phyloP scores from a whole-genome alignment of 305 asterid species.

The Withania somnifera region DNA sequence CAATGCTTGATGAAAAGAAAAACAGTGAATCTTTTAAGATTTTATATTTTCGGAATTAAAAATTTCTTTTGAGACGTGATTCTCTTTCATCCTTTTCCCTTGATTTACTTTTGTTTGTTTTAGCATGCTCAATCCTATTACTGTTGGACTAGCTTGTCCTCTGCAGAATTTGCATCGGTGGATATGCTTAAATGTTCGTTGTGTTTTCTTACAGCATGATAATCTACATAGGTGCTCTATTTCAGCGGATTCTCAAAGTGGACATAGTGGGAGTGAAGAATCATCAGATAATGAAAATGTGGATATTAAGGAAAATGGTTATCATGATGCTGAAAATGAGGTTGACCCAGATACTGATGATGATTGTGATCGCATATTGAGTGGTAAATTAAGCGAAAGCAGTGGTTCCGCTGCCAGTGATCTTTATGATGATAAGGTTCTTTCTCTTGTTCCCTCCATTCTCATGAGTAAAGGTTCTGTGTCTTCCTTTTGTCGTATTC shows the following conservation, averaged over 20 bases:
- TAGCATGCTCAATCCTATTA: neutral
- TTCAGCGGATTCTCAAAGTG: slow-evolving; percentile 80
- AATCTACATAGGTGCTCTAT: slow-evolving; percentile 68
- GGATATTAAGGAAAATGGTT: slow-evolving; percentile 57
- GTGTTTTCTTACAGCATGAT: slow-evolving; percentile 53
- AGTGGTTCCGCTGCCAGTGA: slow-evolving; percentile 91
- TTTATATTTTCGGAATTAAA: neutral
- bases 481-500: neutral
- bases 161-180: neutral
- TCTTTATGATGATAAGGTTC: slow-evolving; percentile 91
- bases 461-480: neutral
- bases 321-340: slow-evolving; percentile 94
- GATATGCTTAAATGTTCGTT: neutral
- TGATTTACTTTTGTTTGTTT: neutral
- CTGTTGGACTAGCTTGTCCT: no score
- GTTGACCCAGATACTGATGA: slow-evolving; percentile 66
- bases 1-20: neutral
- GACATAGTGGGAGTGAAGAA: slow-evolving; percentile 80
- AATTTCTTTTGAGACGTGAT: neutral
- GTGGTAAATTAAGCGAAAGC: slow-evolving; percentile 92
- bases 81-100: neutral
- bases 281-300: slow-evolving; percentile 66
- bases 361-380: slow-evolving; percentile 76
- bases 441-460: slow-evolving; percentile 5
- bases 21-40: neutral